These are phyloP conservation scores for Pseudoneurospora amorphoporcata DNA, from an alignment of 495 filamentous ascomycete species.

Conservation along the genomic window DNA sequence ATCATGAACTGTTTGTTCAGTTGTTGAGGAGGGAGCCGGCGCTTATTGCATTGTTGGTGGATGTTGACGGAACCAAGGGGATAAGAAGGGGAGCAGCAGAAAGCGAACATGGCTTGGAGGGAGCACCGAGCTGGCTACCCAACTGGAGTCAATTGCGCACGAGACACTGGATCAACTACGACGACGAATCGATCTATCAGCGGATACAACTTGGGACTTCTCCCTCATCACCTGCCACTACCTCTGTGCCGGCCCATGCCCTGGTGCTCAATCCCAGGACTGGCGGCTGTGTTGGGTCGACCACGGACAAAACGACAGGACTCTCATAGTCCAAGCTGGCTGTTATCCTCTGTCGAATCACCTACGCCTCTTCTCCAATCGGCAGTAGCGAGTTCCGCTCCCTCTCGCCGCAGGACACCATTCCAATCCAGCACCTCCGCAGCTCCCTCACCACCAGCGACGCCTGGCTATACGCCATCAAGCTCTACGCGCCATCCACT, in stretches of 20 bases:
- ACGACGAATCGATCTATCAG: not conserved
- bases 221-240: too few species aligned
- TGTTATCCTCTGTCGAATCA: not conserved
- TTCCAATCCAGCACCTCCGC: not conserved
- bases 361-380: not conserved
- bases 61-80: not conserved
- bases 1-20: not conserved
- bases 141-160: not conserved
- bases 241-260: too few species aligned
- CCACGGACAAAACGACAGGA: not conserved
- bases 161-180: not conserved
- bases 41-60: not conserved
- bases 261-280: too few species aligned
- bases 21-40: not conserved
- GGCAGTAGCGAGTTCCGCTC: not conserved
- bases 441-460: not conserved
- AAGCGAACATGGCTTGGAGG: not conserved
- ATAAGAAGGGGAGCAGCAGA: not conserved
- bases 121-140: not conserved
- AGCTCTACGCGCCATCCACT: not conserved
- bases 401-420: not conserved
- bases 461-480: not conserved
- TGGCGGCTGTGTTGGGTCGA: not conserved
- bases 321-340: not conserved
- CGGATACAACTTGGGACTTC: not conserved